Evolutionary conservation across 208 protist genomes (phyloP).

Genomic region (Leptomonas seymouri): DNA sequence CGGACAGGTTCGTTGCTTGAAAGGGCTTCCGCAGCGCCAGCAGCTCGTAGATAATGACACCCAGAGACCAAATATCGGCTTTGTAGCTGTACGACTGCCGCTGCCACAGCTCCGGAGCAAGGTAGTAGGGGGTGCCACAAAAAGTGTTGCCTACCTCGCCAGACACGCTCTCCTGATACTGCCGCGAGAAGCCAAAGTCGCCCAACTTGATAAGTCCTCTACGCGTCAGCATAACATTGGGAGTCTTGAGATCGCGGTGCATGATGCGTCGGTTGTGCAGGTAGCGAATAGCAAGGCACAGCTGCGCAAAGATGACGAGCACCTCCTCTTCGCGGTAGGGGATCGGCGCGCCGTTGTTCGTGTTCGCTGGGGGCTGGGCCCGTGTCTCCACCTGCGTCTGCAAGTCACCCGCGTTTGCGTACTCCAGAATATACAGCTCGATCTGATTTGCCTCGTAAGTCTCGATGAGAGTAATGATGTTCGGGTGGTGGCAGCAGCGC

Average conservation of each 20-base stretch:
- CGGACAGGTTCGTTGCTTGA: conserved; percentile 38
- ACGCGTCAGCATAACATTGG: conserved; percentile 72
- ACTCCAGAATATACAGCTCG: conserved; percentile 74
- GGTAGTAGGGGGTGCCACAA: conserved; percentile 89
- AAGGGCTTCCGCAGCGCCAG: conserved; percentile 77
- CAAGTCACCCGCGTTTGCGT: conserved; percentile 81
- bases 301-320: conserved; percentile 67
- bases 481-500: conserved; percentile 60
- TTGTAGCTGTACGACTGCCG: conserved; percentile 90
- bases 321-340: conserved; percentile 66
- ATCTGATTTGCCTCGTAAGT: conserved; percentile 43
- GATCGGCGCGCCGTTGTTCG: conserved; percentile 20
- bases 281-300: conserved; percentile 79
- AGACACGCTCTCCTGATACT: conserved; percentile 60
- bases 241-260: conserved; percentile 85
- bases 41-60: conserved; percentile 84
- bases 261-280: conserved; percentile 78
- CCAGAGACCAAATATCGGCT: conserved; percentile 90
- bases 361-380: conserved; percentile 11
- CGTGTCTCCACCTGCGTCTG: conserved; percentile 63
- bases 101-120: conserved; percentile 91
- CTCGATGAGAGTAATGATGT: conserved; percentile 67
- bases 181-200: conserved; percentile 82
- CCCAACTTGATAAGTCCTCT: conserved; percentile 83
- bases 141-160: conserved; percentile 57